Conservation (phyloP, 192 early-diverging fungal genomes). For the Coemansia sp. region DNA sequence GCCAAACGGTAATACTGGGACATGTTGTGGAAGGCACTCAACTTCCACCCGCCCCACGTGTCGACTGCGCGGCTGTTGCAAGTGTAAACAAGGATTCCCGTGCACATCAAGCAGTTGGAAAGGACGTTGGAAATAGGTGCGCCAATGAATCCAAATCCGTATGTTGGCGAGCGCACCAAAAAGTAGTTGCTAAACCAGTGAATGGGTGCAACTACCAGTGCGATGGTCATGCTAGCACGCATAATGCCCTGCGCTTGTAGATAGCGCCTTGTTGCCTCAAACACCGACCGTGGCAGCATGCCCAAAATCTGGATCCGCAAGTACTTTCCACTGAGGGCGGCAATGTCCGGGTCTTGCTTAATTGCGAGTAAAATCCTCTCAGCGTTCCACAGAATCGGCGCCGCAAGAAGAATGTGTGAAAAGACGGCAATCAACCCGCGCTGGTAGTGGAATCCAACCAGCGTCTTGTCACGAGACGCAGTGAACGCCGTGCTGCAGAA, state of each 20-base stretch:
- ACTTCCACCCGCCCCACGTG: constrained; percentile 72
- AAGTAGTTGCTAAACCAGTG: constrained; percentile 74
- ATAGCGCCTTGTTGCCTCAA: constrained; percentile 82
- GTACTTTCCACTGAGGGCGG: constrained; percentile 67
- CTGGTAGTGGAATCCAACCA: constrained; percentile 73
- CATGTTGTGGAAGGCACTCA: constrained; percentile 38
- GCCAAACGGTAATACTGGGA: constrained; percentile 61
- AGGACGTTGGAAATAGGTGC: constrained; percentile 77
- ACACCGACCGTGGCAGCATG: constrained; percentile 71
- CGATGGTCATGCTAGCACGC: constrained; percentile 73
- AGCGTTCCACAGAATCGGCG: constrained; percentile 67
- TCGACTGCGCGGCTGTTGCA: constrained; percentile 57
- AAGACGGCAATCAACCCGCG: constrained; percentile 75
- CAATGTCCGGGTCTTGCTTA: constrained; percentile 71
- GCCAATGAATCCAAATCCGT: constrained; percentile 76
- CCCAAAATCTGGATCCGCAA: constrained; percentile 66
- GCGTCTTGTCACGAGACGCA: constrained; percentile 59
- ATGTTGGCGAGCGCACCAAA: constrained; percentile 68
- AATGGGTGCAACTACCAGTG: constrained; percentile 67
- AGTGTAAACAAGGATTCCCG: constrained; percentile 63
- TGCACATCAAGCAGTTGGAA: constrained; percentile 71
- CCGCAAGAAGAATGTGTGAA: constrained; percentile 68
- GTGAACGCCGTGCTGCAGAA: no score
- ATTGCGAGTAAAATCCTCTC: constrained; percentile 65
- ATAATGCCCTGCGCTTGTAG: constrained; percentile 90